phyloP scores from a whole-genome alignment of 2,329 filamentous ascomycete genomes.

The Trichoderma cornu-damae region DNA sequence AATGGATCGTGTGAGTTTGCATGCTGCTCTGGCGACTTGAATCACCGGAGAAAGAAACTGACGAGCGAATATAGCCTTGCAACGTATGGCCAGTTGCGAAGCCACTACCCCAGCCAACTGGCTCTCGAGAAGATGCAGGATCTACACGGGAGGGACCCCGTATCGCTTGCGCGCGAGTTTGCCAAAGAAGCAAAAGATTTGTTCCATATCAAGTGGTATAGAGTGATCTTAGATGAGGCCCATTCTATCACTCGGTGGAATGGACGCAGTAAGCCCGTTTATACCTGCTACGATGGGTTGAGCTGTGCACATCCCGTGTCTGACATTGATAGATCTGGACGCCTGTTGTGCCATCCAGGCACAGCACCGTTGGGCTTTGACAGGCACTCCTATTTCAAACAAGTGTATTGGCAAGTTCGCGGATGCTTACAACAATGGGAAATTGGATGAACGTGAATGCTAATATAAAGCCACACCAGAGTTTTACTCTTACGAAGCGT shows the following conservation, averaged over 20 bases:
- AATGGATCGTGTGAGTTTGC: constrained; percentile 8
- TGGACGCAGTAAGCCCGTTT: constrained; percentile 26
- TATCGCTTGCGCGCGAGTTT: constrained; percentile 37
- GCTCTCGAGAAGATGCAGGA: not conserved
- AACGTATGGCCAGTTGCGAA: constrained; percentile 28
- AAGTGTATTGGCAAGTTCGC: constrained; percentile 22
- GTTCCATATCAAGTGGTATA: constrained; percentile 39
- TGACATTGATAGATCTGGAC: constrained; percentile 19
- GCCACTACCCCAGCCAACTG: constrained; percentile 17
- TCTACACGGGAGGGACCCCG: not conserved
- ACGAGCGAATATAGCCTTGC: constrained; percentile 25
- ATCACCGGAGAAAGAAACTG: not conserved
- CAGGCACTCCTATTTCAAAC: constrained; percentile 36
- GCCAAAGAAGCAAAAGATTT: constrained; percentile 2
- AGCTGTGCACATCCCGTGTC: not conserved
- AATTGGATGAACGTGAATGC: constrained; percentile 1
- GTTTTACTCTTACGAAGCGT: constrained; percentile 33
- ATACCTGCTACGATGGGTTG: not conserved
- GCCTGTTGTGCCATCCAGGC: constrained; percentile 27
- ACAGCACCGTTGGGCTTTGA: constrained; percentile 34
- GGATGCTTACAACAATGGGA: not conserved
- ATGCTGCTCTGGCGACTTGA: no score
- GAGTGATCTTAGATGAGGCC: constrained; percentile 54
- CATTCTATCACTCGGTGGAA: constrained; percentile 49
- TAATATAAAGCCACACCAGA: constrained; percentile 29